A percentile compares a stretch with the other conserved stretches of the same genome.
Evolutionary conservation across 768 basidiomycete genomes (phyloP).

Genomic region (Rickenella mellea): DNA sequence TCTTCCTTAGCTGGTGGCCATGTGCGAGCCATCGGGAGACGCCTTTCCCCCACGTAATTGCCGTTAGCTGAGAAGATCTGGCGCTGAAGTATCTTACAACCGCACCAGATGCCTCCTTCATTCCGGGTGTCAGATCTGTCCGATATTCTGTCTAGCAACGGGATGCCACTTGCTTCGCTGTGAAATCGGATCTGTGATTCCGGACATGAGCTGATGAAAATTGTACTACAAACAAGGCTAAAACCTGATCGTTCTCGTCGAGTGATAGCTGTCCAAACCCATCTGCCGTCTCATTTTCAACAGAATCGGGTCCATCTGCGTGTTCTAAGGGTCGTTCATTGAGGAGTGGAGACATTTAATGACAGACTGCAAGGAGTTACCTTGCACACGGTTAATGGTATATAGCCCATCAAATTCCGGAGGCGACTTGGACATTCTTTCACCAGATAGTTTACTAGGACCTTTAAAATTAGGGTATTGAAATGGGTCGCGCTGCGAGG

Average conservation of each 20-base stretch:
- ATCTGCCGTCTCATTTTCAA: constrained; percentile 35
- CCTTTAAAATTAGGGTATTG: too few species aligned
- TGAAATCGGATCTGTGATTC: constrained; percentile 68
- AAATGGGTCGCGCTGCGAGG: too few species aligned
- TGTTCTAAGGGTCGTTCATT: background rate
- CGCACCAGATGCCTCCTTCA: constrained; percentile 60
- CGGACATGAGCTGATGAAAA: background rate
- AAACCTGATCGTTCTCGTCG: constrained; percentile 68
- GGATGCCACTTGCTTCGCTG: constrained; percentile 66
- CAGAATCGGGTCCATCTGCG: constrained; percentile 18
- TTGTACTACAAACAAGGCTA: too few species aligned
- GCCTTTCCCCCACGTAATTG: constrained; percentile 40
- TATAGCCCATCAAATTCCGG: constrained; percentile 56
- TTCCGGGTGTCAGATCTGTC: constrained; percentile 59
- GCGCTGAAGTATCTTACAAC: constrained; percentile 10
- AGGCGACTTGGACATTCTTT: too few species aligned
- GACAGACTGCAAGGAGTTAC: constrained; percentile 6
- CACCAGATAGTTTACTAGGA: too few species aligned
- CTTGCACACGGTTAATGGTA: constrained; percentile 33
- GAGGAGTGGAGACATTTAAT: background rate
- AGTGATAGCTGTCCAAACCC: constrained; percentile 63
- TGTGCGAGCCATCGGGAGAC: constrained; percentile 63
- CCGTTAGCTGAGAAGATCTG: constrained; percentile 10
- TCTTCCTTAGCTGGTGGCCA: constrained; percentile 54
- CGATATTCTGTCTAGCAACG: constrained; percentile 59